Base-by-base conservation (phyloP, 345 rosid genomes). In the Rhizophora apiculata region DNA sequence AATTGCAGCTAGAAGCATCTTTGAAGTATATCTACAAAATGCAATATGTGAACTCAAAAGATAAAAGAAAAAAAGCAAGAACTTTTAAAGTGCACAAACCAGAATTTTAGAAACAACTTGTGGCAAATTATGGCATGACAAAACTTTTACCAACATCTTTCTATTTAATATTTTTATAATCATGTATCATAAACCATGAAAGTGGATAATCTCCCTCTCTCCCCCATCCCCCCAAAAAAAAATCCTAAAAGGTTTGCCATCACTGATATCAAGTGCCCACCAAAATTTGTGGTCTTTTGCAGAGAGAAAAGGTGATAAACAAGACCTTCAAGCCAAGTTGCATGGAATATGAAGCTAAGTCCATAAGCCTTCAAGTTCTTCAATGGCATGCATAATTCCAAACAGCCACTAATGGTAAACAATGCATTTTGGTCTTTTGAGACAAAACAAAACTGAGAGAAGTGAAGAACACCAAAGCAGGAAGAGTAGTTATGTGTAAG, bases 1-100 rank as follows among this genome's bases (percentile, higher is more conserved):
- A 65, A 87, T 87, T 59, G 96, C 90, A 68, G 92, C 87, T 75
- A 89, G 70, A 58, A 87, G 82, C 92, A 89, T 85, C 76, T 89
- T 89, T 9, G 96, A 87, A 60, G 90, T 87, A 32, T 89, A 88
- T 82, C 91, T 88, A 80, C 64, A 54, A 61, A 63, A 73, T 20
- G 4, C 22, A 34, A 62, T 6, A 36, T 6, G 10, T 60, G 48
- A 65, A 32, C 51, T 39, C 3, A 13, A 32, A 60, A 5, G 22
- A 32, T 15, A 20, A 16, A 53, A 31, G 36, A 16, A 46, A 6
- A 63, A 18, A 55, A 2, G 5, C 18, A 5, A 21, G 30, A 1
- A 13, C 68, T 20, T 54, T 65, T 16, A 20, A 30, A 26, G 7
- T 48, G 57, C 37, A 27, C 56, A 61, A 51, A 26, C 68, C 20